Base-by-base conservation (phyloP, 1,139 yeast genomes). In the Hemisphaericaspora lyxosophila region DNA sequence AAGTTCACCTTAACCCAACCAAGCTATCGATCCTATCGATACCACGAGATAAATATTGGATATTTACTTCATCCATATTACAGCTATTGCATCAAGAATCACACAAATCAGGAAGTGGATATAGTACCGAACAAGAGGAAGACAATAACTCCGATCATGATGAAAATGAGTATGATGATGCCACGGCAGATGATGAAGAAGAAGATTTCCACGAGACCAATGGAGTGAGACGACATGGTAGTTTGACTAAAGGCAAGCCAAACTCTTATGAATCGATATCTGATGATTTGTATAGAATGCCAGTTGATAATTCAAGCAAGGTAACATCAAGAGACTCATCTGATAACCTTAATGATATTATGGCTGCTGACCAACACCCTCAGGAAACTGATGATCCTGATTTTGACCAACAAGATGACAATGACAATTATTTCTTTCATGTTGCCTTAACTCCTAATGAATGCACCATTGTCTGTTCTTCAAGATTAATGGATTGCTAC, bases 381-480 rank as follows among this genome's bases (percentile, higher is more conserved):
- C 34, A 31, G n/a, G 41, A 26, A 22, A 40, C 34, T 6, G 25
- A 12, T 34, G 25, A 27, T 20, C 13, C 18, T 3, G 15, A 14
- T 4, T 18, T 16, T 4, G 15, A 12, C 8, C 29, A 11, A n/a
- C 20, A 54, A 26, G 62, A 58, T 23, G 67, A 62, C 19, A 48
- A 35, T 17, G 54, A 51, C 18, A 52, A 56, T 38, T 51, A 46
- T 41, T 76, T 78, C 48, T 70, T 77, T 46, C 82, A 75, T 48
- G 64, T 79, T 33, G 79, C 82, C 1, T 68, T 75, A 43, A 76
- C 82, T 2, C 82, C 83, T 0, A 48, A 59, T 8, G 83, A 78
- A 47, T 74, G 82, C 49, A 76, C 83, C 1, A 62, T 79, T 7
- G 75, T 79, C 6, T 73, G 80, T 40, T 68, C 79, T 2, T 50